Base-by-base conservation (phyloP, 2,329 filamentous ascomycete species). In the Pseudogymnoascus sp. region DNA sequence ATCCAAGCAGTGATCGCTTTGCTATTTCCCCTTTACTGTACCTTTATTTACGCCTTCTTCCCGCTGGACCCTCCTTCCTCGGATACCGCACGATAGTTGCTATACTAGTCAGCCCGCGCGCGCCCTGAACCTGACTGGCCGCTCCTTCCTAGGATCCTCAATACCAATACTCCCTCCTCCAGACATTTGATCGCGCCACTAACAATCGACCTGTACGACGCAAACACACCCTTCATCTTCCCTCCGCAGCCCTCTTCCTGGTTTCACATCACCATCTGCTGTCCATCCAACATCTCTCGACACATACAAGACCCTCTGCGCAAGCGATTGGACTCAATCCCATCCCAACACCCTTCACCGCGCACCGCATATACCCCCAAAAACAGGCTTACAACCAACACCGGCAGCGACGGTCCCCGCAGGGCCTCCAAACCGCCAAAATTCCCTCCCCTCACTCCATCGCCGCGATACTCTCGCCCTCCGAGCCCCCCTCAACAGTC, bases 361-460 rank as follows among this genome's bases (percentile, higher is more conserved):
- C 40, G 40, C 40, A 23, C 18, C 4, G 18, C 42, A 47, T 42
- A 42, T 47, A 5, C 18, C 18, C 42, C 42, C 18, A 23, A 47
- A 40, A 23, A 12, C 42, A 47, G 42, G 42, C 42, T 23, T 47
- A 47, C 42, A 47, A 47, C 42, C 18, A 47, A 47, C 42, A 14
- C 42, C 42, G 18, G 42, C 18, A 47, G 42, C 18, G 42, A 47
- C 18, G 42, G 42, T 47, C 42, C 42, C 42, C 42, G 42, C 42
- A 47, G 42, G 42, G 42, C 42, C 42, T 12, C 18, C 42, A 31
- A 69, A 72, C 71, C 72, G 71, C 69, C 70, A 73, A 66, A 39
- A 74, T 74, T 73, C 70, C 70, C 68, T 72, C 73, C 64, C 69
- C 71, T 66, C 71, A 74, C 54, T 71, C 71, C 64, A 67, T 74